A percentile compares a stretch with the other conserved stretches of the same genome.
phyloP scores from a whole-genome alignment of 1,284 basidiomycete species.

The Heliocybe sulcata region DNA sequence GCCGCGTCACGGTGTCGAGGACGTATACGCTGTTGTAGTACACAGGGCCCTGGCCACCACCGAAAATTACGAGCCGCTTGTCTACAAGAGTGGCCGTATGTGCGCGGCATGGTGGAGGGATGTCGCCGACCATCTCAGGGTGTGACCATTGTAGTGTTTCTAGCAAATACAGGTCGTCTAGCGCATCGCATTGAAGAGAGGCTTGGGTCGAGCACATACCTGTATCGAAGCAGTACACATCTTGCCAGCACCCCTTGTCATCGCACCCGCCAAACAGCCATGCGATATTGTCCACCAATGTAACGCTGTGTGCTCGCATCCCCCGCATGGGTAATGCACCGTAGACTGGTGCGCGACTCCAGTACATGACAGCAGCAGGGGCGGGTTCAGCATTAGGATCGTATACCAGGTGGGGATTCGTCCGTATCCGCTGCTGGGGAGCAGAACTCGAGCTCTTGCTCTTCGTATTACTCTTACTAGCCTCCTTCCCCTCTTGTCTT shows the following conservation, averaged over 20 bases:
- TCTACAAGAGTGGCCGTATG: conserved; percentile 87
- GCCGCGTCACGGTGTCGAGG: conserved; percentile 70
- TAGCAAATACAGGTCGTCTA: conserved; percentile 18
- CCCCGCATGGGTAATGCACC: conserved; percentile 67
- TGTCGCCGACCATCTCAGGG: conserved; percentile 66
- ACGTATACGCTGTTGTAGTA: conserved; percentile 79
- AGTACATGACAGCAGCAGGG: conserved; percentile 72
- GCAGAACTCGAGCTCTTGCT: conserved; percentile 10
- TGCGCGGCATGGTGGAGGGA: conserved; percentile 79
- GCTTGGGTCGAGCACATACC: conserved; percentile 35
- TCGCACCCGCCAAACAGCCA: conserved; percentile 92
- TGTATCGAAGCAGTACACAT: conserved; percentile 83
- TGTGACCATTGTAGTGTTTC: conserved; percentile 90
- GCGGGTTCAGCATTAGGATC: conserved; percentile 46
- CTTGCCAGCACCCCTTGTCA: conserved; percentile 67
- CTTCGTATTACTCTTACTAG: conserved; percentile 19
- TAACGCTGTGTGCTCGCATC: conserved; percentile 82
- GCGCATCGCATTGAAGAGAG: conserved; percentile 1
- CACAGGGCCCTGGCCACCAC: conserved; percentile 75
- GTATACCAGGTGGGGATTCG: conserved; percentile 47
- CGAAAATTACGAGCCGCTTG: conserved; percentile 74
- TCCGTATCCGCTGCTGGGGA: conserved; percentile 26
- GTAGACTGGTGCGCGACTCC: conserved; percentile 79
- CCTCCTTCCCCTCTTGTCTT: conserved; percentile 5
- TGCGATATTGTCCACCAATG: conserved; percentile 72